These are phyloP conservation scores for Penicillium sp. DNA, from an alignment of 2,329 filamentous ascomycete genomes.

Conservation along the genomic window DNA sequence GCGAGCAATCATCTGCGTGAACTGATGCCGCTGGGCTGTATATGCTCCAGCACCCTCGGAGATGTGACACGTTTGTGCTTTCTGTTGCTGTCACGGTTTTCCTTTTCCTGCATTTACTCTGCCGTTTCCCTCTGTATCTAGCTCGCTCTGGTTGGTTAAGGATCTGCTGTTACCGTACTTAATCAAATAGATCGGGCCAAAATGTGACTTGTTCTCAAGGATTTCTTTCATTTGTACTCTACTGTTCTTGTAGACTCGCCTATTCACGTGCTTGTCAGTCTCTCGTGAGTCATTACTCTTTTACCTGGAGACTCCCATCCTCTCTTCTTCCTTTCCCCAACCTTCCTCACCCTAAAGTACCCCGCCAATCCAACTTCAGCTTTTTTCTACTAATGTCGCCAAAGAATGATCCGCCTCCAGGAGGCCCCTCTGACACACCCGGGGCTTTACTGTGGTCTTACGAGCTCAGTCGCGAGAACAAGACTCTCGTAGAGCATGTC, in stretches of 20 bases:
- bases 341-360: neutral
- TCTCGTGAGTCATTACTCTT: neutral
- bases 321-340: neutral
- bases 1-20: neutral
- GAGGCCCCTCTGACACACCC: slow-evolving; percentile 2
- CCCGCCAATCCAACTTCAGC: neutral
- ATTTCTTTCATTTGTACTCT: slow-evolving; percentile 12
- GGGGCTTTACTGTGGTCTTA: slow-evolving; percentile 37
- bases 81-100: slow-evolving; percentile 35
- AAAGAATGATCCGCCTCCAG: neutral
- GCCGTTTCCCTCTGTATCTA: slow-evolving; percentile 31
- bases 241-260: neutral
- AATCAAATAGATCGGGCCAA: slow-evolving; percentile 36
- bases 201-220: slow-evolving; percentile 35
- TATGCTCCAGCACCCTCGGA: slow-evolving; percentile 35
- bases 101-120: slow-evolving; percentile 30
- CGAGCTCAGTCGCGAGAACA: slow-evolving; percentile 37
- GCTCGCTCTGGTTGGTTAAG: slow-evolving; percentile 38
- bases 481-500: slow-evolving; percentile 28
- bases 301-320: neutral
- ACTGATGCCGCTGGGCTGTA: slow-evolving; percentile 1
- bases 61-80: slow-evolving; percentile 37
- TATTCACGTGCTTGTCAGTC: neutral
- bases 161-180: slow-evolving; percentile 32
- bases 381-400: neutral